Base-by-base conservation (phyloP, 2,329 filamentous ascomycete genomes). In the Didymella sp. region DNA sequence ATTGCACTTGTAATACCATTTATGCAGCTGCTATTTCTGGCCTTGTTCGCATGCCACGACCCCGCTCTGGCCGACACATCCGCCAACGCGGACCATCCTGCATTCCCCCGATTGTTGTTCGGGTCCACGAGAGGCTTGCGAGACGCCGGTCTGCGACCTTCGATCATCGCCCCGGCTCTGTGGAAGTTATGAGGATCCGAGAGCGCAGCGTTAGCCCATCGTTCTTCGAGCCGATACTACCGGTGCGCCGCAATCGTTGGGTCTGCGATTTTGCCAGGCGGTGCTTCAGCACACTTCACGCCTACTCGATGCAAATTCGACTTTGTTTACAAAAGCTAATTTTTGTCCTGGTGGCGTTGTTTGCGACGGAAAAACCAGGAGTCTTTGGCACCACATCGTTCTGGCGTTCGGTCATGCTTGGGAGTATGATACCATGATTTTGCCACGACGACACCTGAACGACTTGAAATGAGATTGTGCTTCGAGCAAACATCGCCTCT, bases 401-500 rank as follows among this genome's bases (percentile, higher is more conserved):
- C 48, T 30, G 70, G 71, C 71, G 71, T 72, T 71, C 43, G 54
- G 61, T 62, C 60, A 62, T 67, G 62, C 47, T 61, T 50, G 51
- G 64, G 65, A 60, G 56, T 64, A 70, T 65, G 67, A 73, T 73
- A 71, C 71, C 71, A 72, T 64, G 54, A 13, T 61, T 60, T 50
- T 47, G 57, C 45, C 46, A 46, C 55, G 35, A 38, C 50, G 52
- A 59, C 43, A 52, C 22, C 33, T 60, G 46, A 45, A 58, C 58
- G 51, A 57, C 58, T 22, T 46, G 48, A 49, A 28, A 44, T 31
- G 51, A 58, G 41, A 31, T 40, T 45, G 28, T 40, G 33, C 40
- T 58, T 55, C 30, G 49, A 24, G 59, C 56, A 44, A 33, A 44
- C 15, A 25, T 40, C 24, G 25, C 28, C 41, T 42, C 51, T 44